Evolutionary conservation across 352 stramenopile genomes (phyloP), one percentile per base, ranked within the genome.

Genomic region (Phytophthora meadii): DNA sequence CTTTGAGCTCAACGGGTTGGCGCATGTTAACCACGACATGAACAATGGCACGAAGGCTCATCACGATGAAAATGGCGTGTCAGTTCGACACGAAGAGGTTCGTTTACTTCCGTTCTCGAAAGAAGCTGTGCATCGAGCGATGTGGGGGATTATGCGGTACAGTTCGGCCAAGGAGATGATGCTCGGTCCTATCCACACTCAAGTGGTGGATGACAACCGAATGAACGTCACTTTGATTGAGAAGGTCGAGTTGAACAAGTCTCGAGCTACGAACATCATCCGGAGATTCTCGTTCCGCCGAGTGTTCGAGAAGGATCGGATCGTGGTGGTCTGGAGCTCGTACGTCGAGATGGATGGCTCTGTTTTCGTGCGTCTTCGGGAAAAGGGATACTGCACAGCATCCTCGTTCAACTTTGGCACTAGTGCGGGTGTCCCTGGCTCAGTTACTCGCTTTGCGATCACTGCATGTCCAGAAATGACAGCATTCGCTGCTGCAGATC

Each of bases 201-300:
- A 68, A 47, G 66, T 74, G 8, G 11, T 73, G 6, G 54, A 70
- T 19, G 63, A 70, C 30, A 66, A 79, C 19, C 65, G 56, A 14
- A 63, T 79, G 53, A 66, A 77, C 30, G 63, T 77, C 12, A 79
- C 59, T 1, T 65, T 76, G 54, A 39, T 68, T n/a, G 71, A 82
- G 37, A 76, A 74, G 40, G 17, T 79, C 15, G 30, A 37, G 7
- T 58, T 70, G 24, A 37, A 28, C 11, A 59, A 67, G 10, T n/a
- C 70, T 8, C 54, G 44, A 15, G 47, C 60, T 27, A 45, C 61
- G 22, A 69, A 59, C 11, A 59, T 77, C 37, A 56, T 70, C 15
- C 52, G 58, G 22, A 70, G 61, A 24, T 61, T 76, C 9, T 51
- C 75, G 2, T 64, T 72, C 34, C 67, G 61, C 2, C 70, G 66